A percentile compares a stretch with the other conserved stretches of the same genome.
Evolutionary conservation across 2,329 filamentous ascomycete genomes (phyloP).

Genomic region (Chaetomiaceae sp.): DNA sequence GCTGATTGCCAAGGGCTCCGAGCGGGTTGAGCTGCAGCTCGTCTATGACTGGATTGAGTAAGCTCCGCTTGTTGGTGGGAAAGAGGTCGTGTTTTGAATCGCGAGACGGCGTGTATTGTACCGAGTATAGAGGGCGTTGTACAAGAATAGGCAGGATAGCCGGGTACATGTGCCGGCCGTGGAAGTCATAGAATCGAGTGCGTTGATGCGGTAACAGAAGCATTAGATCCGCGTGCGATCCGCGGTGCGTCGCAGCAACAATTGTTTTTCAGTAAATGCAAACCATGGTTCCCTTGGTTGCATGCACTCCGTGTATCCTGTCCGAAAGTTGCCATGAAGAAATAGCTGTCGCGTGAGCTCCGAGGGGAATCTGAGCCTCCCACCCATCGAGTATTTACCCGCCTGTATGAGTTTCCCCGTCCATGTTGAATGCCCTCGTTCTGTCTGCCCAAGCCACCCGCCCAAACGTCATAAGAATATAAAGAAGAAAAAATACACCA

Average conservation of each 20-base stretch:
- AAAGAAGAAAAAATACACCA: too few species aligned
- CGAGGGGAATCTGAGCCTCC: constrained; percentile 18
- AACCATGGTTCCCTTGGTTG: background rate
- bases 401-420: constrained; percentile 1
- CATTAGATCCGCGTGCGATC: background rate
- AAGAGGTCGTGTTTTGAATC: background rate
- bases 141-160: background rate
- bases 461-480: background rate
- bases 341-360: constrained; percentile 6
- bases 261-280: background rate
- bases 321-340: background rate
- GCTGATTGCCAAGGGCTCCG: constrained; percentile 46
- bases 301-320: background rate
- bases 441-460: background rate
- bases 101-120: background rate
- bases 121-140: too few species aligned
- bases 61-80: background rate
- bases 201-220: too few species aligned
- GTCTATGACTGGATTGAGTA: constrained; percentile 48
- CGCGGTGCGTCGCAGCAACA: background rate
- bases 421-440: constrained; percentile 31
- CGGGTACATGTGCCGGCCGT: background rate
- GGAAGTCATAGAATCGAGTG: too few species aligned
- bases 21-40: constrained; percentile 49
- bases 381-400: constrained; percentile 10